Evolutionary conservation across 2,329 filamentous ascomycete genomes (phyloP).

Genomic region (Ceratocystis variospora): DNA sequence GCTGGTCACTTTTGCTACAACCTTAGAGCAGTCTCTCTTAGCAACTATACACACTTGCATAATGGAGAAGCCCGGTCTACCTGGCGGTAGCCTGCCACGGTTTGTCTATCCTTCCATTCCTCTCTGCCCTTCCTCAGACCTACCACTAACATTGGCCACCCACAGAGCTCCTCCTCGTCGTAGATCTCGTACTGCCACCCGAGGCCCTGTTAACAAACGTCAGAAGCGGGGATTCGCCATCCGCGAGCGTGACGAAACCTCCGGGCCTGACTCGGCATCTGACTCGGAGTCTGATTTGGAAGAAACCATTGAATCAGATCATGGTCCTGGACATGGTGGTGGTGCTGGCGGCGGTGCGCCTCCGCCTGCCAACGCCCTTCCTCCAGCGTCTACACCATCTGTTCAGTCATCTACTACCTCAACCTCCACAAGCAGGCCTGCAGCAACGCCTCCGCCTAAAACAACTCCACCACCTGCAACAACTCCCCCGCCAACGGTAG

Average conservation of each 20-base stretch:
- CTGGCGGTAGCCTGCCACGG: conserved; percentile 9
- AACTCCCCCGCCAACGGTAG: not conserved
- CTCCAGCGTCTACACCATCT: not conserved
- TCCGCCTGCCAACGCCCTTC: not conserved
- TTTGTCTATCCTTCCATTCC: not conserved
- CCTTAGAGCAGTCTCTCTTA: not conserved
- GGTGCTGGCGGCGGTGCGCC: not conserved
- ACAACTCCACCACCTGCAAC: not conserved
- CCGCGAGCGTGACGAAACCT: not conserved
- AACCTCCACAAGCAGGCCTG: not conserved
- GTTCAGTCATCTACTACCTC: not conserved
- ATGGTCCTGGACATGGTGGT: not conserved
- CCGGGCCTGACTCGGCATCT: conserved; percentile 8
- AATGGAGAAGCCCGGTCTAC: conserved; percentile 1
- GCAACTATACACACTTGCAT: not conserved
- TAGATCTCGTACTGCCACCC: not conserved
- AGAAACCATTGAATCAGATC: not conserved
- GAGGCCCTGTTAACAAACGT: not conserved
- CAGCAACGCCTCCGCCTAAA: not conserved
- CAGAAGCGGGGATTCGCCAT: not conserved
- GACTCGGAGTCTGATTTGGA: conserved; percentile 10
- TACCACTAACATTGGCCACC: not conserved
- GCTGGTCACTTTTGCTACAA: conserved; percentile 14
- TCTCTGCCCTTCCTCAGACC: not conserved
- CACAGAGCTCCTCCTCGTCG: conserved; percentile 6